Base-by-base conservation (phyloP, 768 basidiomycete species). In the Daedaleopsis nitida region DNA sequence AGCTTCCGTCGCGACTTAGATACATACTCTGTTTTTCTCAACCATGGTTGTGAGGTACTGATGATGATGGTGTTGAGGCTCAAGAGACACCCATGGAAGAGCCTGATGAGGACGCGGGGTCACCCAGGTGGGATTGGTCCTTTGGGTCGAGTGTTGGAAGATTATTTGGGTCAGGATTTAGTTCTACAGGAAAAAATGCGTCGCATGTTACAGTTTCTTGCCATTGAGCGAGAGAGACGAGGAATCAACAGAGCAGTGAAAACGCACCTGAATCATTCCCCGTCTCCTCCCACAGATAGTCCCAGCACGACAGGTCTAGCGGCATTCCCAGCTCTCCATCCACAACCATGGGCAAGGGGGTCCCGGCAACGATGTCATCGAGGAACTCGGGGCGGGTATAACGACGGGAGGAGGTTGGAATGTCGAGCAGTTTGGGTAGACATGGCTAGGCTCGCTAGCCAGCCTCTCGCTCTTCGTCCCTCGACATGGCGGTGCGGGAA, bases 291-390 rank as follows among this genome's bases (percentile, higher is more conserved):
- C 91, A 95, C 17, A 96, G 75, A 38, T 85, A 89, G 57, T 89
- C 88, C 82, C 87, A 95, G 57, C 82, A 83, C 17, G 90, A 89
- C 50, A 96, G 77, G 72, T 98, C 93, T 24, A 99, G 75, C 0
- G 96, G 95, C 95, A 99, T 96, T 0, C 97, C 97, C 66, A 89
- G 89, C 72, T 99, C 97, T 0, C 92, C 93, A 67, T 99, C 97
- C 1, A 98, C 89, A 65, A 98, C 89, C 93, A 98, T 95, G 0
- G 97, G 96, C 19, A 97, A 73, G 0, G 91, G 89, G 13, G 87
- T 85, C 50, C 93, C 92, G 55, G 87, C 86, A 0, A 91, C 89
- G 42, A 97, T 77, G 7, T 87, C 82, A 63, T 91, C 85, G 38
- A 96, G 82, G 66, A 94, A 96, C 67, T 91, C 91, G 7, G 93